These are phyloP conservation scores for Tetramitus jugosus DNA, from an alignment of 208 protist species.

Conservation along the genomic window DNA sequence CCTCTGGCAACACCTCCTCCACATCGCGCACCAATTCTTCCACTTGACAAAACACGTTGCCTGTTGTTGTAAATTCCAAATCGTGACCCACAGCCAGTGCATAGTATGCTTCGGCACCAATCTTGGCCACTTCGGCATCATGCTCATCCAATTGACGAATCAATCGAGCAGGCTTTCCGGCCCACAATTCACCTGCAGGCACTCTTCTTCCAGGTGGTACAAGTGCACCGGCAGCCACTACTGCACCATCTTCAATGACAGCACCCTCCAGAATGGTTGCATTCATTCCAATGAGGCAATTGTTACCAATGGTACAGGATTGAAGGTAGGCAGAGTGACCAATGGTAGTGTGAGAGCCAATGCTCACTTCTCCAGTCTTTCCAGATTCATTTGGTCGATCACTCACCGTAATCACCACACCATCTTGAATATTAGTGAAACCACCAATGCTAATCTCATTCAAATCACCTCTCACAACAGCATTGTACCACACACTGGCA, in stretches of 20 bases:
- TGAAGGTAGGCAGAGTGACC: slow-evolving; percentile 40
- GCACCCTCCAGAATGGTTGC: slow-evolving; percentile 33
- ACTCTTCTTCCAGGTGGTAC: slow-evolving; percentile 68
- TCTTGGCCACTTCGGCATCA: not conserved
- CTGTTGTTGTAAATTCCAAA: not conserved
- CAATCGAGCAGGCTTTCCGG: slow-evolving; percentile 57
- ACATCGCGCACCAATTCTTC: not conserved
- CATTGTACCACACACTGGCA: slow-evolving; percentile 68
- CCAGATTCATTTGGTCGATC: not conserved
- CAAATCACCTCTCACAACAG: slow-evolving; percentile 64
- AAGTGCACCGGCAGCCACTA: slow-evolving; percentile 64
- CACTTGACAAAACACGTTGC: not conserved
- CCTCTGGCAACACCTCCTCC: not conserved
- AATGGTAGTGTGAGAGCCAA: slow-evolving; percentile 40
- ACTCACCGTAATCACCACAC: slow-evolving; percentile 33
- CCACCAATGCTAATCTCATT: slow-evolving; percentile 30
- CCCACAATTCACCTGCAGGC: slow-evolving; percentile 74
- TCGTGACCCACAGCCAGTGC: not conserved
- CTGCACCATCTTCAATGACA: slow-evolving; percentile 65
- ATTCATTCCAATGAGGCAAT: slow-evolving; percentile 35
- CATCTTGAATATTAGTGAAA: slow-evolving; percentile 43
- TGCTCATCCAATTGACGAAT: not conserved
- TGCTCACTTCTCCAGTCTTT: slow-evolving; percentile 18
- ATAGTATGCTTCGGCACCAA: not conserved
- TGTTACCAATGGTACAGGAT: slow-evolving; percentile 37